These are phyloP conservation scores for Neonectria ditissima DNA, from an alignment of 2,329 filamentous ascomycete genomes.

Conservation along the genomic window DNA sequence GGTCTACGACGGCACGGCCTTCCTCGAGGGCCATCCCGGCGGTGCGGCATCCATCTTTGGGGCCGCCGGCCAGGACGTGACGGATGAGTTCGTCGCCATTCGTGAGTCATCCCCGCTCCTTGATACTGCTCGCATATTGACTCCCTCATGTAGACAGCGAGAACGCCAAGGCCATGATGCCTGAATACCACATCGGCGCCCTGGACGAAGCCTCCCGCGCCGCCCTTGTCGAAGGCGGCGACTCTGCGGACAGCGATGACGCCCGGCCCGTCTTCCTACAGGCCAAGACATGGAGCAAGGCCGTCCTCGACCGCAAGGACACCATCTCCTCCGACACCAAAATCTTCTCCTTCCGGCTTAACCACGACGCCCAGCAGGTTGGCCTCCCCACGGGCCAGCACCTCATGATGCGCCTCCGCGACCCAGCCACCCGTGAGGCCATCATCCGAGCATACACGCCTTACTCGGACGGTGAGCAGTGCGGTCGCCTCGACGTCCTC, in stretches of 20 bases:
- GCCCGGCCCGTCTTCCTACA: slow-evolving; percentile 76
- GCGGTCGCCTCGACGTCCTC: slow-evolving; percentile 78
- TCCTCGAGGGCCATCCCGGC: slow-evolving; percentile 85
- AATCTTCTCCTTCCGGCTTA: slow-evolving; percentile 83
- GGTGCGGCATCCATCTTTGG: slow-evolving; percentile 86
- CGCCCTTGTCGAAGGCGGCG: slow-evolving; percentile 61
- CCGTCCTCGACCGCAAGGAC: slow-evolving; percentile 75
- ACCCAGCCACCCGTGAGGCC: slow-evolving; percentile 75
- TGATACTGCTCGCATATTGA: slow-evolving; percentile 38
- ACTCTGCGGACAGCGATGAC: slow-evolving; percentile 51
- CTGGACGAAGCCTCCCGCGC: slow-evolving; percentile 70
- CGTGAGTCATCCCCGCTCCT: slow-evolving; percentile 67
- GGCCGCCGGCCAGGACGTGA: slow-evolving; percentile 83
- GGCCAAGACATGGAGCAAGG: slow-evolving; percentile 78
- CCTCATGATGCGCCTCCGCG: slow-evolving; percentile 83
- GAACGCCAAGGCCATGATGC: slow-evolving; percentile 92
- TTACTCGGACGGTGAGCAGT: slow-evolving; percentile 71
- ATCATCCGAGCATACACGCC: slow-evolving; percentile 92
- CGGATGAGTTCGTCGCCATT: slow-evolving; percentile 92
- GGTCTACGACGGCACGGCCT: slow-evolving; percentile 87
- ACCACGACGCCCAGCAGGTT: slow-evolving; percentile 75
- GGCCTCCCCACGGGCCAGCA: slow-evolving; percentile 89
- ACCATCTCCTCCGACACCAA: slow-evolving; percentile 80
- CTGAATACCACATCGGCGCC: slow-evolving; percentile 83
- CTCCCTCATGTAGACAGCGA: slow-evolving; percentile 76